These are phyloP conservation scores for Conoideocrella luteorostrata DNA, from an alignment of 2,329 filamentous ascomycete genomes.

Conservation along the genomic window DNA sequence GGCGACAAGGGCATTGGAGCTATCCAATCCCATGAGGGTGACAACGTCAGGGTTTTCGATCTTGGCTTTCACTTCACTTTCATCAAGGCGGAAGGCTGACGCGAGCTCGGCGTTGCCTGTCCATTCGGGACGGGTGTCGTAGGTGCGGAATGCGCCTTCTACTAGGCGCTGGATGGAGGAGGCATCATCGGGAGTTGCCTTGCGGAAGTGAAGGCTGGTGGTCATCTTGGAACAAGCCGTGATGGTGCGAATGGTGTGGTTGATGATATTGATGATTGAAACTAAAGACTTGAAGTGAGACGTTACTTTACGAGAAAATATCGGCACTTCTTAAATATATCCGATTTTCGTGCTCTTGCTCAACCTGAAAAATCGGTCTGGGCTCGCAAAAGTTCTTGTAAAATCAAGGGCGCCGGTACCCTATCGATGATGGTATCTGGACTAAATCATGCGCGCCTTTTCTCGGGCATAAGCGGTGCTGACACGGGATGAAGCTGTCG, in stretches of 20 bases:
- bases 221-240: too few species aligned
- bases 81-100: neutral
- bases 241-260: neutral
- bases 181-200: neutral
- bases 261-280: neutral
- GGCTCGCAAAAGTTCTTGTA: too few species aligned
- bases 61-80: constrained; percentile 9
- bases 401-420: too few species aligned
- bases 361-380: too few species aligned
- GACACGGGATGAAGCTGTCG: too few species aligned
- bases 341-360: too few species aligned
- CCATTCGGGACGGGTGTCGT: constrained; percentile 1
- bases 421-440: too few species aligned
- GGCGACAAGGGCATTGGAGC: neutral
- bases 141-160: constrained; percentile 2
- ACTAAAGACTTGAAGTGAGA: too few species aligned
- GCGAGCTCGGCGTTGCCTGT: constrained; percentile 4
- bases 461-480: too few species aligned
- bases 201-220: neutral
- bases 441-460: too few species aligned
- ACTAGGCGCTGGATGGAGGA: constrained; percentile 1
- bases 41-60: constrained; percentile 9
- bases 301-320: too few species aligned
- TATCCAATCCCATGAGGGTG: constrained; percentile 1
- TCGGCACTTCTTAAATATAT: too few species aligned